Evolutionary conservation across 441 rosid species (phyloP).

Genomic region (Croton laevigatus): DNA sequence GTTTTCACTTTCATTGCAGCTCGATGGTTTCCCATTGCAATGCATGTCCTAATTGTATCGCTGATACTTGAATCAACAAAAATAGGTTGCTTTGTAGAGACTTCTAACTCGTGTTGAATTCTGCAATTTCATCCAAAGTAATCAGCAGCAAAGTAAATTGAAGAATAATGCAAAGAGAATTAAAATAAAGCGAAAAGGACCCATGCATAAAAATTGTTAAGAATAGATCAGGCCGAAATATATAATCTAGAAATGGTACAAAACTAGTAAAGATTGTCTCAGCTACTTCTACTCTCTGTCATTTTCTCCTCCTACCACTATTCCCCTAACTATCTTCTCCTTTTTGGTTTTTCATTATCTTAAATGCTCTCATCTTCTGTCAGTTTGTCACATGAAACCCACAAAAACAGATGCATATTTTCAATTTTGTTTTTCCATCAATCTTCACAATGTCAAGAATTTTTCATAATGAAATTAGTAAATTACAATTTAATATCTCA

Average conservation of each 20-base stretch:
- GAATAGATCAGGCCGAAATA: neutral
- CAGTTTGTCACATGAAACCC: too few species aligned
- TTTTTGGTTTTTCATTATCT: too few species aligned
- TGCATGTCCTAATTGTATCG: constrained; percentile 96
- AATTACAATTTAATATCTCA: too few species aligned
- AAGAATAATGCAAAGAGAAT: neutral
- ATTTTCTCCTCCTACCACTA: neutral
- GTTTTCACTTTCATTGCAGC: constrained; percentile 88
- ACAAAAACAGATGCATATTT: too few species aligned
- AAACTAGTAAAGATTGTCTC: too few species aligned
- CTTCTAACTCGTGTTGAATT: constrained; percentile 95
- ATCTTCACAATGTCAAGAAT: too few species aligned
- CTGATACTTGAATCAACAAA: constrained; percentile 98
- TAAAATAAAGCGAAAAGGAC: neutral
- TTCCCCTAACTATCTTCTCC: too few species aligned
- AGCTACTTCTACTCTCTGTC: too few species aligned
- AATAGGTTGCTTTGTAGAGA: constrained; percentile 84
- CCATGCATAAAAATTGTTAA: neutral
- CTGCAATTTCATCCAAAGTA: constrained; percentile 33
- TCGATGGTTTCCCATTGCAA: constrained; percentile 83
- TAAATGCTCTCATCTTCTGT: too few species aligned
- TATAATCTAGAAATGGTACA: neutral
- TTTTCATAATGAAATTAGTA: too few species aligned
- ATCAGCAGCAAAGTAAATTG: constrained; percentile 10
- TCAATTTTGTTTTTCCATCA: too few species aligned